phyloP scores from a whole-genome alignment of 1,284 basidiomycete species.

The Ustilago xerochloae region DNA sequence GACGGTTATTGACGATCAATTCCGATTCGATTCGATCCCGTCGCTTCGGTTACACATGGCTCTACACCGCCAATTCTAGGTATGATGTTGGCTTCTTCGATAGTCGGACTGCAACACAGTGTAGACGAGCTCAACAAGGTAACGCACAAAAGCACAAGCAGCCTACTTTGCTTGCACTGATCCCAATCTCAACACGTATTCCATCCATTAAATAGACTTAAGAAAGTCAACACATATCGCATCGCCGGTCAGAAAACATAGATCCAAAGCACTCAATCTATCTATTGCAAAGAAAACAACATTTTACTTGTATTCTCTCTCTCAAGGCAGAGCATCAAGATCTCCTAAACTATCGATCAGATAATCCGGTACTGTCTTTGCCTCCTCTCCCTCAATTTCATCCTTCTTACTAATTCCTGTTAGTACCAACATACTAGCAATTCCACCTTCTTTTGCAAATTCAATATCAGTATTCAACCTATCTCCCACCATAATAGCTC shows the following conservation, averaged over 20 bases:
- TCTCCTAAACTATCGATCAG: slow-evolving; percentile 60
- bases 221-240: too few relatives aligned
- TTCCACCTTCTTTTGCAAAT: slow-evolving; percentile 86
- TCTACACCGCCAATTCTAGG: neutral
- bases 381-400: slow-evolving; percentile 72
- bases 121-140: too few relatives aligned
- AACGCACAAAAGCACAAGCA: too few relatives aligned
- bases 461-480: slow-evolving; percentile 92
- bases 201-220: too few relatives aligned
- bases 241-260: too few relatives aligned
- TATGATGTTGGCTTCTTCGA: neutral
- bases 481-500: slow-evolving; percentile 95
- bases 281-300: too few relatives aligned
- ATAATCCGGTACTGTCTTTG: slow-evolving; percentile 63
- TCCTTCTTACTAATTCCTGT: slow-evolving; percentile 74
- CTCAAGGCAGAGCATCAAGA: slow-evolving; percentile 54
- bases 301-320: too few relatives aligned
- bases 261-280: too few relatives aligned
- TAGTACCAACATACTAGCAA: slow-evolving; percentile 88
- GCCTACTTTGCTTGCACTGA: too few relatives aligned
- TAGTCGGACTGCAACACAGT: too few relatives aligned
- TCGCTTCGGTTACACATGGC: neutral
- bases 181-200: too few relatives aligned
- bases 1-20: too few relatives aligned
- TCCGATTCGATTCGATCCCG: neutral